Evolutionary conservation across 2,329 filamentous ascomycete genomes (phyloP).

Genomic region (Ascochyta pisi): DNA sequence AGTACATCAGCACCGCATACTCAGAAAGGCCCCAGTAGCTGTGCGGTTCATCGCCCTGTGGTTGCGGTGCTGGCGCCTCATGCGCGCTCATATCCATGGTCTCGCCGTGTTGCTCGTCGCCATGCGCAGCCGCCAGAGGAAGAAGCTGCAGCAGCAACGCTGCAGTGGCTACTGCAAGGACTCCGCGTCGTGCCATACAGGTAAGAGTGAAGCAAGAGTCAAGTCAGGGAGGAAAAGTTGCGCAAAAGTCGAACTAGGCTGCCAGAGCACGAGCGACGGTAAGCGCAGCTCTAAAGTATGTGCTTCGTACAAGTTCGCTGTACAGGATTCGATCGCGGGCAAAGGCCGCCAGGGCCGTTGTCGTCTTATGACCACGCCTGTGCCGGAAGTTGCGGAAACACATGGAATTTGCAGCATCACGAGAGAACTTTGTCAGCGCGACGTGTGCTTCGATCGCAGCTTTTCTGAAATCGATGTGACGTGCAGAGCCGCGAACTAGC

Average conservation of each 20-base stretch:
- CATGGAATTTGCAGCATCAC: constrained; percentile 22
- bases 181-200: constrained; percentile 39
- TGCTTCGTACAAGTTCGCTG: constrained; percentile 1
- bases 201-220: constrained; percentile 7
- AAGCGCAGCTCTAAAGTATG: constrained; percentile 5
- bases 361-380: constrained; percentile 21
- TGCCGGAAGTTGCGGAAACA: constrained; percentile 36
- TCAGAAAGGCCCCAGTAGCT: constrained; percentile 67
- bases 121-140: constrained; percentile 52
- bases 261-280: constrained; percentile 1
- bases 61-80: constrained; percentile 25
- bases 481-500: constrained; percentile 16
- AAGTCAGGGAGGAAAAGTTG: background rate
- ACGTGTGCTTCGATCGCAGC: constrained; percentile 28
- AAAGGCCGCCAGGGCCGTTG: constrained; percentile 7
- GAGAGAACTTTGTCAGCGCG: constrained; percentile 37
- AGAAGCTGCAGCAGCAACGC: constrained; percentile 51
- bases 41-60: constrained; percentile 34
- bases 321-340: constrained; percentile 3
- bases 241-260: background rate
- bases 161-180: constrained; percentile 37
- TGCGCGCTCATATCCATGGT: constrained; percentile 37
- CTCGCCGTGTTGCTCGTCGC: constrained; percentile 42
- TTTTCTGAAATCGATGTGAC: constrained; percentile 17
- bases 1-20: constrained; percentile 65